Evolutionary conservation across 768 basidiomycete genomes (phyloP).

Genomic region (Suillus tomentosus): DNA sequence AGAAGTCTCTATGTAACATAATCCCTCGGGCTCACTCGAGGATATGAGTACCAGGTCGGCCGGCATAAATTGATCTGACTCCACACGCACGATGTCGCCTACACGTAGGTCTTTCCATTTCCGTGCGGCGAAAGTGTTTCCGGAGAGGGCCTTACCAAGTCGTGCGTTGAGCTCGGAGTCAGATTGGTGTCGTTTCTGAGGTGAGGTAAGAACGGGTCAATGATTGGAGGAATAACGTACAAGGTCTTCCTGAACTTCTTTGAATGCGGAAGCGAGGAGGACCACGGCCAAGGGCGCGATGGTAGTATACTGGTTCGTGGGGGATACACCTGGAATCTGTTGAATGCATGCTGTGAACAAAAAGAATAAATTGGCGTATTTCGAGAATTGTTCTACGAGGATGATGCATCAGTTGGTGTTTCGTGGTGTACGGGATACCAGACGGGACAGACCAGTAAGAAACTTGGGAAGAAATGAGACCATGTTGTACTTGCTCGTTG

Average conservation of each 20-base stretch:
- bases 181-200: conserved; percentile 93
- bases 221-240: conserved; percentile 44
- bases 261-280: conserved; percentile 90
- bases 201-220: conserved; percentile 18
- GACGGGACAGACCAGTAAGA: conserved; percentile 66
- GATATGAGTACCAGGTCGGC: conserved; percentile 88
- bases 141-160: conserved; percentile 69
- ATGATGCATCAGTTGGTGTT: conserved; percentile 14
- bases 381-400: conserved; percentile 88
- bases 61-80: conserved; percentile 93
- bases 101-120: conserved; percentile 91
- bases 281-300: conserved; percentile 89
- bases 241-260: conserved; percentile 93
- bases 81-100: conserved; percentile 89
- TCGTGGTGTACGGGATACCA: background rate
- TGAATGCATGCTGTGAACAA: conserved; percentile 97
- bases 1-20: conserved; percentile 97
- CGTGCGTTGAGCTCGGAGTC: conserved; percentile 91
- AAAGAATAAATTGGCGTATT: conserved; percentile 99
- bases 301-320: conserved; percentile 93
- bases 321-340: conserved; percentile 97
- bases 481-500: conserved; percentile 93
- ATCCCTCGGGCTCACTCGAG: conserved; percentile 93
- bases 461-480: conserved; percentile 92
- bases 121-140: conserved; percentile 65